Evolutionary conservation across 805 yeast species (phyloP), one percentile per base, ranked within the genome.

Genomic region (Metschnikowia cubensis): DNA sequence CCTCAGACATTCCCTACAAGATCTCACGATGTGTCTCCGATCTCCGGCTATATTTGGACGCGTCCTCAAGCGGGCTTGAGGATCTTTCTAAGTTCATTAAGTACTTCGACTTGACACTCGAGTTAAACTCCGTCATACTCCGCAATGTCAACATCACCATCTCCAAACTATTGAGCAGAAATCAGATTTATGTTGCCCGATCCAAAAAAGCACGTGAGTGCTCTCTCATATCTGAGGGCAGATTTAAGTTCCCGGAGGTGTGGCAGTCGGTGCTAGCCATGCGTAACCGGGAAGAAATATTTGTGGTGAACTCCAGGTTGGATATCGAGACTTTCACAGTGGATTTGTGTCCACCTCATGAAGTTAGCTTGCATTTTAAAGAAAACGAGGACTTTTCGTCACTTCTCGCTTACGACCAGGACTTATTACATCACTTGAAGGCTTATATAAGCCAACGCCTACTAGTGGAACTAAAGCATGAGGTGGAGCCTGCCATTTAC

Each of bases 151-250:
- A 50, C 21, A 49, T 73, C 25, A 59, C 56, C 39, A 67, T 74
- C n/a, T 63, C 70, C 10, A 67, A 62, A 34, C 60, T 73, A 44
- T 59, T 73, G 15, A 64, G 63, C 39, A 67, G 66, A 14, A 69
- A 71, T 59, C 55, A 66, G 42, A 60, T 72, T 7, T 69, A 60
- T 45, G 53, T 70, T 49, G 74, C 73, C 14, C 66, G 63, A 39
- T 25, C 60, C 11, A 50, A 45, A 22, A 34, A 10, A 8, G 39
- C 34, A 50, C 43, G 22, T 35, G 40, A 47, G 8, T 8, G 18
- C 31, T 35, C 17, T 35, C 37, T 38, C 35, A 44, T 42, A 29
- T 36, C 38, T 34, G 29, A 41, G 50, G 42, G 22, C 4, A 40
- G 29, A 14, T 46, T 45, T 44, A 33, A 44, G 38, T 40, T 53